Conservation (phyloP, 495 filamentous ascomycete species). For the Cairneyella variabilis region DNA sequence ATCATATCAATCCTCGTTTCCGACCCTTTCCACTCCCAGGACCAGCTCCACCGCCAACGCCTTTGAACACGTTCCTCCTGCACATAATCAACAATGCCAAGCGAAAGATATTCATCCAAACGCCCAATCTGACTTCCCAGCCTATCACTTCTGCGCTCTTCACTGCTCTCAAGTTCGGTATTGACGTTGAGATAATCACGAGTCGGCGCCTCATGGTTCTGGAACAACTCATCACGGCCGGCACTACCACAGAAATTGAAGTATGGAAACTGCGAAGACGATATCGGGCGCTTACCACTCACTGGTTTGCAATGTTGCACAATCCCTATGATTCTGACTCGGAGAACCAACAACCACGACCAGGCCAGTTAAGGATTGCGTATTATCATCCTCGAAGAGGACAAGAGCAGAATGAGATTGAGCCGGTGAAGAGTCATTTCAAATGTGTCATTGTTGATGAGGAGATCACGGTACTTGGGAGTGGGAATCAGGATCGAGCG, state of each 20-base stretch:
- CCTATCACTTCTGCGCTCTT: conserved; percentile 53
- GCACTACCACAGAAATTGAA: conserved; percentile 58
- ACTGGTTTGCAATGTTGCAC: conserved; percentile 20
- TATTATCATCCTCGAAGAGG: conserved; percentile 36
- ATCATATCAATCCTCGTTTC: conserved; percentile 59
- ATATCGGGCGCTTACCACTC: too few relatives aligned
- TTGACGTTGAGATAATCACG: conserved; percentile 60
- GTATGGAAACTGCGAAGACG: conserved; percentile 47
- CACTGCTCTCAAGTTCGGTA: conserved; percentile 50
- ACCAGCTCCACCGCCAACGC: conserved; percentile 52
- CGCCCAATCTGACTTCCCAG: conserved; percentile 64
- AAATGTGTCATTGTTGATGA: conserved; percentile 64
- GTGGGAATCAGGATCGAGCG: conserved; percentile 72
- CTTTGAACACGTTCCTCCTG: conserved; percentile 61
- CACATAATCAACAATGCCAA: conserved; percentile 47
- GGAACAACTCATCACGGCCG: conserved; percentile 69
- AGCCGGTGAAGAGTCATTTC: conserved; percentile 66
- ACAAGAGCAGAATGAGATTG: conserved; percentile 31
- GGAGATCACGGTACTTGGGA: conserved; percentile 58
- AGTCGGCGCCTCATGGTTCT: conserved; percentile 64
- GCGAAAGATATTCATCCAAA: conserved; percentile 58
- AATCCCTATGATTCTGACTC: too few relatives aligned
- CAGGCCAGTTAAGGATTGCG: conserved; percentile 41
- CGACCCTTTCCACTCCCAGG: conserved; percentile 37
- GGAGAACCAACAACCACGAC: conserved; percentile 1